Evolutionary conservation across 2,329 filamentous ascomycete genomes (phyloP).

Genomic region (Pyrenophora tritici-repentis): DNA sequence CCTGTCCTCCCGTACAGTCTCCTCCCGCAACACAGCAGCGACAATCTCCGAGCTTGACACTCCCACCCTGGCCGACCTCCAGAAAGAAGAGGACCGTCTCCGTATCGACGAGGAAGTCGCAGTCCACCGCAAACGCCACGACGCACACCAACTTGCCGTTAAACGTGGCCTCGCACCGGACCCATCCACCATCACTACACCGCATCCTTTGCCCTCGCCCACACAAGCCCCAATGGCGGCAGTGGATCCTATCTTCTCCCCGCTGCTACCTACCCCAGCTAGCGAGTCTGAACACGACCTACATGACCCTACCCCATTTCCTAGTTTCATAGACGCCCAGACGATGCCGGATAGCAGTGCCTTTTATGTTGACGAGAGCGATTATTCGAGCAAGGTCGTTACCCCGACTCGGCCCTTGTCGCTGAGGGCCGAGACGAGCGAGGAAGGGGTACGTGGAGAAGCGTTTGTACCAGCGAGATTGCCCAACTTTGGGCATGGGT

Average conservation of each 20-base stretch:
- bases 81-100: conserved; percentile 61
- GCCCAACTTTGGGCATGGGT: conserved; percentile 35
- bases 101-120: conserved; percentile 61
- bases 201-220: conserved; percentile 17
- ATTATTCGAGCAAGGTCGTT: conserved; percentile 32
- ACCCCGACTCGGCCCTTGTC: conserved; percentile 34
- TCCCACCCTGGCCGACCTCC: conserved; percentile 60
- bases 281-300: conserved; percentile 14
- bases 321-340: conserved; percentile 34
- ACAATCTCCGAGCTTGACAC: conserved; percentile 37
- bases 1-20: conserved; percentile 52
- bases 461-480: conserved; percentile 43
- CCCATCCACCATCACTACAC: conserved; percentile 13
- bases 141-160: conserved; percentile 60
- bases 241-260: conserved; percentile 18
- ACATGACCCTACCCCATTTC: conserved; percentile 22
- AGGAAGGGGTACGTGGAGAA: conserved; percentile 15
- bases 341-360: conserved; percentile 39
- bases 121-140: conserved; percentile 58
- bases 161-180: conserved; percentile 56
- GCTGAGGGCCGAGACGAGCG: conserved; percentile 12
- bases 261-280: conserved; percentile 22
- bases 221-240: conserved; percentile 14
- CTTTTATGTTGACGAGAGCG: conserved; percentile 37
- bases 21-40: conserved; percentile 50